Base-by-base conservation (phyloP, 352 stramenopile genomes). In the Globisporangium paddicum region DNA sequence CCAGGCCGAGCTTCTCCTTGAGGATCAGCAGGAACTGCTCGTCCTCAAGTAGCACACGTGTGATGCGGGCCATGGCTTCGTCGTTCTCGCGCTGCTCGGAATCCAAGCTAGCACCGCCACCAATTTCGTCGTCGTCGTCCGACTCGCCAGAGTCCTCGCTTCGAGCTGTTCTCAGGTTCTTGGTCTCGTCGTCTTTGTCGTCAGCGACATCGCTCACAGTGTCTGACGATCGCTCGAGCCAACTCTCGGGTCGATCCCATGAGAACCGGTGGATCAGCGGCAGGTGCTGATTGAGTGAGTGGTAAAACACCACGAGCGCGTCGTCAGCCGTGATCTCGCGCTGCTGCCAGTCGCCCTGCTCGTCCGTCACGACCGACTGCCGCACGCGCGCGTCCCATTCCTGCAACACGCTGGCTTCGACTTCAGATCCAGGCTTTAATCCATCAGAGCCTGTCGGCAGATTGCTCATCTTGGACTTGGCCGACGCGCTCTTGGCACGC, bases 261-360 rank as follows among this genome's bases (percentile, higher is more conserved):
- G 62, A 19, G 35, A 76, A 87, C 19, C 79, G 75, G 14, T 74
- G 71, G 23, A 51, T 37, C 2, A 62, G 57, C 2, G 73, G 75
- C 32, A 89, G 41, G 19, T 63, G 69, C 21, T 69, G 48, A 62
- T 93, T 90, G 9, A 82, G 55, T 5, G 78, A 73, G 62, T 81
- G 69, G 62, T 87, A 93, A 53, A 93, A 93, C 34, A 83, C 63
- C 23, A 91, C 79, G 5, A 67, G 61, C 45, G 65, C 75, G 21
- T 65, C 56, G 32, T 89, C 80, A 8, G 61, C 58, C 1, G 61
- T 75, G 55, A 89, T 69, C 56, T 86, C 73, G 32, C 81, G 79
- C 47, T 63, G 64, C 56, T 91, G 75, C 83, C 83, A 93, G 28
- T 72, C 67, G 10, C 68, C 69, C 23, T 79, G 73, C 32, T 83